Evolutionary conservation across 768 basidiomycete genomes (phyloP).

Genomic region (Russula earlei): DNA sequence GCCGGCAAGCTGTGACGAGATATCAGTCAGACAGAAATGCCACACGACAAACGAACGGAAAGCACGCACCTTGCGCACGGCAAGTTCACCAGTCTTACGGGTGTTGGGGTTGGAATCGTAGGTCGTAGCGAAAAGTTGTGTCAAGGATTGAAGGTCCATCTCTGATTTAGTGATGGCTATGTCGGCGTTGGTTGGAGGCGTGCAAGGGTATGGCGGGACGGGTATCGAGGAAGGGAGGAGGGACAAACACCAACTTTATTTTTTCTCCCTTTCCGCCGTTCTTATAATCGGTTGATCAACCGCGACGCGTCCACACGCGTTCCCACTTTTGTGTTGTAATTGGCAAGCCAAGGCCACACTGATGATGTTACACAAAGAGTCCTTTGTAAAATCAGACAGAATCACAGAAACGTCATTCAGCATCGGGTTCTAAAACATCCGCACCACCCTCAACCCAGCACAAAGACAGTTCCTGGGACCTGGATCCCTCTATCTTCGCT

Average conservation of each 20-base stretch:
- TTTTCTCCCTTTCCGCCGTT: constrained; percentile 1
- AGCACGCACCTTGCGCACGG: constrained; percentile 67
- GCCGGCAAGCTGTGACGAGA: constrained; percentile 47
- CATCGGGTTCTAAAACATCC: constrained; percentile 1
- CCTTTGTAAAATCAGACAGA: not conserved
- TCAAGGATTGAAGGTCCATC: constrained; percentile 72
- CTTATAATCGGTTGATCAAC: constrained; percentile 11
- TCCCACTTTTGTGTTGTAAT: not conserved
- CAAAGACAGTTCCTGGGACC: not conserved
- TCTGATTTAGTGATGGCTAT: no score
- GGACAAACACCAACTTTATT: not conserved
- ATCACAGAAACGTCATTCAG: not conserved
- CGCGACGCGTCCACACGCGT: constrained; percentile 17
- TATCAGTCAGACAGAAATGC: no score
- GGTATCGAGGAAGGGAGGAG: constrained; percentile 7
- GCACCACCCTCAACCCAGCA: not conserved
- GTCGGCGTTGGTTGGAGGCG: no score
- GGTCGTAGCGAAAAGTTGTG: constrained; percentile 71
- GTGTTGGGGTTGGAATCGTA: constrained; percentile 80
- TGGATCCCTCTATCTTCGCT: constrained; percentile 20
- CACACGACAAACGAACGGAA: not conserved
- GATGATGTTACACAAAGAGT: not conserved
- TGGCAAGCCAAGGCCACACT: not conserved
- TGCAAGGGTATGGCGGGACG: constrained; percentile 7
- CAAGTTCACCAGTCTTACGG: constrained; percentile 75